Conservation (phyloP, 768 basidiomycete species). For the Auriculariales sp. region DNA sequence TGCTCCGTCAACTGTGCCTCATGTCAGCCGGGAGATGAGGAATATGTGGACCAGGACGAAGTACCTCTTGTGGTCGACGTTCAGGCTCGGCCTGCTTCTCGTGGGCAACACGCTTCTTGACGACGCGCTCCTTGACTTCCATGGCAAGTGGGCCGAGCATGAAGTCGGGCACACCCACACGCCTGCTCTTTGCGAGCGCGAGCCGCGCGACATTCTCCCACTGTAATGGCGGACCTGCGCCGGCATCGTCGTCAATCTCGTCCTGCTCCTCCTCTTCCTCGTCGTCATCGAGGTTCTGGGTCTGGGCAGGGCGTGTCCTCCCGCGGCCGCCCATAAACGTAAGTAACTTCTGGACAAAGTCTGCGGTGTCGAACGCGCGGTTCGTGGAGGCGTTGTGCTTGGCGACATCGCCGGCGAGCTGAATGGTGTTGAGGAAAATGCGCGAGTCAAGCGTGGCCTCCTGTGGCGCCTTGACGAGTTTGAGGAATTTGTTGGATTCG, state of each 20-base stretch:
- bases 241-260: slow-evolving; percentile 26
- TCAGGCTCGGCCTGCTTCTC: slow-evolving; percentile 60
- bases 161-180: slow-evolving; percentile 73
- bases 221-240: slow-evolving; percentile 32
- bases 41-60: not conserved
- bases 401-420: slow-evolving; percentile 75
- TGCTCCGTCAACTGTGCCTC: slow-evolving; percentile 42
- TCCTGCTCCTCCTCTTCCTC: slow-evolving; percentile 22
- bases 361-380: slow-evolving; percentile 83
- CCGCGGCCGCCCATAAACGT: slow-evolving; percentile 62
- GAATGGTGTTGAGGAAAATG: slow-evolving; percentile 62
- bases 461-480: slow-evolving; percentile 48
- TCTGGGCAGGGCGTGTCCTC: slow-evolving; percentile 18
- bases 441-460: slow-evolving; percentile 86
- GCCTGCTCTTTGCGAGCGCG: slow-evolving; percentile 63
- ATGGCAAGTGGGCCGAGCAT: slow-evolving; percentile 89
- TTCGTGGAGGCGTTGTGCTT: slow-evolving; percentile 79
- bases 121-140: slow-evolving; percentile 64
- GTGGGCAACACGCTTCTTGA: slow-evolving; percentile 45
- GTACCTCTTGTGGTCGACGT: slow-evolving; percentile 53
- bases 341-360: slow-evolving; percentile 66
- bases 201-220: slow-evolving; percentile 84
- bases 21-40: not conserved
- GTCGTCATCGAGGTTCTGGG: slow-evolving; percentile 24
- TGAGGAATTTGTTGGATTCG: slow-evolving; percentile 12